Base-by-base conservation (phyloP, 164 flowering plant species). In the Kingdonia uniflora region DNA sequence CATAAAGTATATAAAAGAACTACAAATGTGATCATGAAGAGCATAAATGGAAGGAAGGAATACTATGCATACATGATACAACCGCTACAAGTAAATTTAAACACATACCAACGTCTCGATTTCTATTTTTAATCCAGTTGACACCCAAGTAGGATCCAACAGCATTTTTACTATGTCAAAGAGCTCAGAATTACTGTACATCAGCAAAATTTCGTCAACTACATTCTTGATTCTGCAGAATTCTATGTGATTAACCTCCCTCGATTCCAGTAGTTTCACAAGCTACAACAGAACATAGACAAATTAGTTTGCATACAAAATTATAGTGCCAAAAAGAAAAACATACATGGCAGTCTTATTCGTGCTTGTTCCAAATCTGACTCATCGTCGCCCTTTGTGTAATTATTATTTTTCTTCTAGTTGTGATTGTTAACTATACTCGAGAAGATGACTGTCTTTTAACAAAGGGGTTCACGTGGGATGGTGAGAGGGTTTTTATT, bases 161-260 rank as follows among this genome's bases (percentile, higher is more conserved):
- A 92, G 66, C 42, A 67, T 57, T 37, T 78, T 65, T 23, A 92
- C 72, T 49, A 92, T 81, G 57, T 70, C 67, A 55, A 17, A 51
- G 29, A 92, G 95, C 70, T 86, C 95, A 26, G 76, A 39, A 49
- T 58, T 82, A 58, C 68, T 63, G 55, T 77, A 50, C 96, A 92
- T 67, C 52, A 72, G 80, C 63, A 82, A 29, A 56, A 86, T 65
- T 66, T 92, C 87, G 70, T 92, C 99, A 49, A 78, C 81, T 20
- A 88, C 84, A 74, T 74, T 77, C 67, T 82, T 92, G 50, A 92
- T 86, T 72, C 89, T 74, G 61, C 87, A 76, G 61, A 92, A 86
- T 61, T 92, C 96, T 49, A 92, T 68, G 62, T 88, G 95, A 76
- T 88, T 92, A 49, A 86, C 84, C 68, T 92, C 99, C 79, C 77